Evolutionary conservation across 371 early-diverging fungal species (phyloP).

Genomic region (Rhizomucor pusillus): DNA sequence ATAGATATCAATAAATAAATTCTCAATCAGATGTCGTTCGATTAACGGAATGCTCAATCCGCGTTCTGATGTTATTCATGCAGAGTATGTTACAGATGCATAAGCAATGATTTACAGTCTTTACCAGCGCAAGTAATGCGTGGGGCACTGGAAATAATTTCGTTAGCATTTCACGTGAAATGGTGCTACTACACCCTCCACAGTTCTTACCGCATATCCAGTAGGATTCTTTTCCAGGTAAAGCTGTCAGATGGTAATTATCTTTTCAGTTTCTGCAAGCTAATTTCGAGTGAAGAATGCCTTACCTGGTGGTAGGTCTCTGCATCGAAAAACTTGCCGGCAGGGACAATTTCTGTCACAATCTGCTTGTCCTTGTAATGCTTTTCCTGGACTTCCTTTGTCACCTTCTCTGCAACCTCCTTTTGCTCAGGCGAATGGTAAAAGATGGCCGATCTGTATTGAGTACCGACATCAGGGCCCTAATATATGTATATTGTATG

Average conservation of each 20-base stretch:
- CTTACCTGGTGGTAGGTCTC: slow-evolving; percentile 85
- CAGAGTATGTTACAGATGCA: neutral
- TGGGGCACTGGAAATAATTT: slow-evolving; percentile 12
- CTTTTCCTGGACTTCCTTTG: slow-evolving; percentile 54
- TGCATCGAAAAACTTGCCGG: slow-evolving; percentile 77
- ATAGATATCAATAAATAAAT: slow-evolving; percentile 16
- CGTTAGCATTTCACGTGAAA: neutral
- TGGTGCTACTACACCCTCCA: neutral
- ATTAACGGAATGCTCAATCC: too few species aligned
- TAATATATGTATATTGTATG: slow-evolving; percentile 22
- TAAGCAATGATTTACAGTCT: neutral
- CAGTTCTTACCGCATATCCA: slow-evolving; percentile 35
- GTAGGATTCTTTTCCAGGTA: slow-evolving; percentile 40
- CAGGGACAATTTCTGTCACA: slow-evolving; percentile 74
- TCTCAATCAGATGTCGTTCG: neutral
- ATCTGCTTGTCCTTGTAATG: slow-evolving; percentile 57
- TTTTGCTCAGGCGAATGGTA: slow-evolving; percentile 74
- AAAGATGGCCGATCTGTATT: slow-evolving; percentile 88
- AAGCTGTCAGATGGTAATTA: slow-evolving; percentile 10
- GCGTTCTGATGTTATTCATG: too few species aligned
- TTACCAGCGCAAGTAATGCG: slow-evolving; percentile 20
- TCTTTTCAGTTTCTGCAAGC: neutral
- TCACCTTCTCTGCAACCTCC: slow-evolving; percentile 64
- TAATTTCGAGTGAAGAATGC: neutral
- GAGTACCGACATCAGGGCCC: slow-evolving; percentile 48